phyloP scores from a whole-genome alignment of 352 stramenopile species.

The Thraustochytrium striatum region DNA sequence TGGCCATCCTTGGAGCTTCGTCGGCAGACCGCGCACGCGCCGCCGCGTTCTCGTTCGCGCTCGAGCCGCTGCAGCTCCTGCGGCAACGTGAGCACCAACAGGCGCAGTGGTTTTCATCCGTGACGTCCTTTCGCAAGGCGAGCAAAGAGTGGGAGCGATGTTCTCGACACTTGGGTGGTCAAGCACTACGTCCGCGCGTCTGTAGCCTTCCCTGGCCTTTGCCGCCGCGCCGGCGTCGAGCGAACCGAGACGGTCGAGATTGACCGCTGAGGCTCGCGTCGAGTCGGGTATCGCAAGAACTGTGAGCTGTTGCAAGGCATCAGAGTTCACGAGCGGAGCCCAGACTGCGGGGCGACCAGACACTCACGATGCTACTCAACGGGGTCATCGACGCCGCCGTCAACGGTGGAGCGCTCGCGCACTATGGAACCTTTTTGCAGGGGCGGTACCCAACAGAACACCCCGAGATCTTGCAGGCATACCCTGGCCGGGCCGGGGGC shows the following conservation, averaged over 20 bases:
- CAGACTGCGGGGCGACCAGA: constrained; percentile 48
- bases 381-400: constrained; percentile 54
- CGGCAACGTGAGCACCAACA: constrained; percentile 41
- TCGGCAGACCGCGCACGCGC: background rate
- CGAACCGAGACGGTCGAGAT: background rate
- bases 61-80: background rate
- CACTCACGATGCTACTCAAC: constrained; percentile 55
- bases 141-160: constrained; percentile 52
- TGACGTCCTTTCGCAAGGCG: constrained; percentile 49
- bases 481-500: background rate
- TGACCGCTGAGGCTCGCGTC: constrained; percentile 53
- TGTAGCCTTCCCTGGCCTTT: constrained; percentile 45
- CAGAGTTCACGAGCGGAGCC: background rate
- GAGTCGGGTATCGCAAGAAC: constrained; percentile 51
- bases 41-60: background rate
- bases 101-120: constrained; percentile 13
- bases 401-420: constrained; percentile 51
- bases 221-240: constrained; percentile 37
- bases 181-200: constrained; percentile 51
- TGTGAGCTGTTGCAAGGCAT: constrained; percentile 46
- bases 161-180: constrained; percentile 52
- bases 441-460: constrained; percentile 46
- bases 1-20: background rate
- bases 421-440: constrained; percentile 53
- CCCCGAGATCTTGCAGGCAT: constrained; percentile 51